phyloP scores from a whole-genome alignment of 306 rosid species.

The Pueraria montana region DNA sequence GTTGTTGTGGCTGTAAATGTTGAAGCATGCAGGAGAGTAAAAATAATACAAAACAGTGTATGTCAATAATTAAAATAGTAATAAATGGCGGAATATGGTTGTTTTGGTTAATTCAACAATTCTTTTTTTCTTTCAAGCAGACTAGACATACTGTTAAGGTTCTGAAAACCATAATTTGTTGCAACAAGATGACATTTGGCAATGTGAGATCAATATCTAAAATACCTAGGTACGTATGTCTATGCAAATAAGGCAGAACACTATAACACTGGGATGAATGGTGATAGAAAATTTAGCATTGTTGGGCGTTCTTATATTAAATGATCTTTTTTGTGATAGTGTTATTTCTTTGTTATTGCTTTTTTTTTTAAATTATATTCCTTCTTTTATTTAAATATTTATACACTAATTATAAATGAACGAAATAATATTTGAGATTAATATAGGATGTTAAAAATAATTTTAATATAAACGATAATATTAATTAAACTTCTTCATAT shows the following conservation, averaged over 20 bases:
- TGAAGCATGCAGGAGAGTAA: slow-evolving; percentile 25
- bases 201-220: neutral
- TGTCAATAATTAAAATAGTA: neutral
- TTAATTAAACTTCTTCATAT: neutral
- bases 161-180: neutral
- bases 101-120: slow-evolving; percentile 4
- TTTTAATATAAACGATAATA: neutral
- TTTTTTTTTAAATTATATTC: neutral
- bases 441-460: neutral
- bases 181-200: neutral
- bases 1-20: slow-evolving; percentile 19
- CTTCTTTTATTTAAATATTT: neutral
- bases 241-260: neutral
- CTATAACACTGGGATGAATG: neutral
- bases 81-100: neutral
- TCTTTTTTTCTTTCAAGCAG: neutral
- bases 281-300: neutral
- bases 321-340: no score
- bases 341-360: no score
- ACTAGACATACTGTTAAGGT: neutral
- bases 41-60: slow-evolving; percentile 12
- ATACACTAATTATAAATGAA: neutral
- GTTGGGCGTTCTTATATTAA: neutral
- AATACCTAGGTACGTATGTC: neutral
- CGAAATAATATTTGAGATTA: neutral